Evolutionary conservation across 306 rosid species (phyloP).

Genomic region (Cucurbita maxima): DNA sequence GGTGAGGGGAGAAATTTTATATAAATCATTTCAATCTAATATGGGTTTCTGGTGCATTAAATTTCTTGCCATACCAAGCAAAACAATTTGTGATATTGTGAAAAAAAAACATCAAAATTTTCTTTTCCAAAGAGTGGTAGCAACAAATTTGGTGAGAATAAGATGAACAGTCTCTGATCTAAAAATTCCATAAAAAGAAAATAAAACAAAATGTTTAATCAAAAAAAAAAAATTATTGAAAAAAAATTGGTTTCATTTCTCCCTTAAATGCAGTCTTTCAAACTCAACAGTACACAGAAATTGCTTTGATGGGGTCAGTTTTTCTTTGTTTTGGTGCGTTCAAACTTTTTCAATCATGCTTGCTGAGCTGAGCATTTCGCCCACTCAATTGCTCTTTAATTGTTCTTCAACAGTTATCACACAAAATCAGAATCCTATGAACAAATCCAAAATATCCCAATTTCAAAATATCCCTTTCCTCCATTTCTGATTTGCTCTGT

Average conservation of each 20-base stretch:
- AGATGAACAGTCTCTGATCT: not conserved
- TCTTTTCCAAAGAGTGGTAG: not conserved
- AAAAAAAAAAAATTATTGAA: not conserved
- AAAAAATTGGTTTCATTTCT: not conserved
- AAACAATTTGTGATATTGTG: not conserved
- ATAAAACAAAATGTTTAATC: not conserved
- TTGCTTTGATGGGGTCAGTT: not conserved
- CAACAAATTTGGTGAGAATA: not conserved
- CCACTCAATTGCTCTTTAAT: conserved; percentile 2
- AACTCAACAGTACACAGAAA: not conserved
- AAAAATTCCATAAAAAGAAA: not conserved
- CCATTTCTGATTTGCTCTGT: not conserved
- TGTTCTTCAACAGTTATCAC: not conserved
- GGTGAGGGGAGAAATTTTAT: not conserved
- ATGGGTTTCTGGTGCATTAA: not conserved
- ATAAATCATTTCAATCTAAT: not conserved
- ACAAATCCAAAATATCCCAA: not conserved
- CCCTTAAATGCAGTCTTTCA: not conserved
- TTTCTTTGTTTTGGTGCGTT: not conserved
- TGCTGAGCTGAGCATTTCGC: conserved; percentile 1
- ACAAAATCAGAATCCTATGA: not conserved
- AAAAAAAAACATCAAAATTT: not conserved
- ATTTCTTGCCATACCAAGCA: not conserved
- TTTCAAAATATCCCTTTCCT: not conserved
- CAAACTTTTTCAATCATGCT: conserved; percentile 6